Base-by-base conservation (phyloP, 2,329 filamentous ascomycete species). In the Aspergillus fischeri region DNA sequence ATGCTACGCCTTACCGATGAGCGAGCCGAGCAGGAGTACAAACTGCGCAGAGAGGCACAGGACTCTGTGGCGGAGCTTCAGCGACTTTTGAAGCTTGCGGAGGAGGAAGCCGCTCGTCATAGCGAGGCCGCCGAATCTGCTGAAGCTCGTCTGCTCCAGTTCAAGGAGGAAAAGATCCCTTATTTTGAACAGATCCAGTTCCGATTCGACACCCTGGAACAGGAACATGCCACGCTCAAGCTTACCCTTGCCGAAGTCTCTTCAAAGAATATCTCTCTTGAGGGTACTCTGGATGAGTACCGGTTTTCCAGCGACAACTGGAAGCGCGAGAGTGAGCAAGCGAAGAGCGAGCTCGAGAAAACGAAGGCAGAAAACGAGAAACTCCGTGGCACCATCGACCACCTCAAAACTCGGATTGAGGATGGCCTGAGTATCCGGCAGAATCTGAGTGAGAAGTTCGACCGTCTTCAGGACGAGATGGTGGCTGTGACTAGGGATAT, bases 401-500 rank as follows among this genome's bases (percentile, higher is more conserved):
- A 86, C 24, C 81, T 96, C 55, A 86, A 87, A 60, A 83, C 83
- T 49, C 92, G 96, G 70, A 84, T 94, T 45, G 87, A 94, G 67
- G 92, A 96, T 76, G 93, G 91, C 67, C 86, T 92, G 68, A 86
- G 88, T 61, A 84, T 95, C 58, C 88, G 92, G 57, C 91, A 96
- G 70, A 86, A 83, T 59, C 92, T 95, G 84, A 88, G 91, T 63
- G 80, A 81, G 71, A 96, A 94, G 74, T 89, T 97, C 67, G 85
- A 93, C 65, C 86, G 86, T 58, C 80, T 99, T 42, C 92, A 97
- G 74, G 85, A 91, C 61, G 91, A 97, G 65, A 93, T 97, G 88
- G 84, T 86, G 32, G 81, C 81, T 55, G 90, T 91, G 51, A 87
- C 90, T 53, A 85, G 86, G 49, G 88, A 96, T 60, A 86, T 97